A percentile compares a stretch with the other conserved stretches of the same genome.
Evolutionary conservation across 73 alveolate species (phyloP).

Genomic region (Symbiodinium natans): DNA sequence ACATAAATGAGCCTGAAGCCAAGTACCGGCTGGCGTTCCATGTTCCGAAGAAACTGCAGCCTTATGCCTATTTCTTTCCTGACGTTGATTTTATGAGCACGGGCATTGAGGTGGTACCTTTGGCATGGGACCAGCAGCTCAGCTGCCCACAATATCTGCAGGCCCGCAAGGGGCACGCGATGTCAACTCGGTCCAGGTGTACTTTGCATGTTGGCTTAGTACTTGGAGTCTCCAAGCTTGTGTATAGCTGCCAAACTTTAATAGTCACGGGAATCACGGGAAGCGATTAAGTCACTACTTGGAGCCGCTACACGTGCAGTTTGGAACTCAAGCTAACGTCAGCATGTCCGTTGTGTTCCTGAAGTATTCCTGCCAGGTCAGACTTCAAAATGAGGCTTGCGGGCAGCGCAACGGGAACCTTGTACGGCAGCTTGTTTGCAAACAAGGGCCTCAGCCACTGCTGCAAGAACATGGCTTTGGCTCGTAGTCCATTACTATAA

Average conservation of each 20-base stretch:
- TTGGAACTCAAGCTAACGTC: not conserved
- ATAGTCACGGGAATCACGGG: too few relatives aligned
- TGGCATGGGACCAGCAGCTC: conserved; percentile 91
- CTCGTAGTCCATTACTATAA: too few relatives aligned
- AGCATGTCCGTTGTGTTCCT: not conserved
- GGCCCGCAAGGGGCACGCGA: not conserved
- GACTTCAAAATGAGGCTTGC: conserved; percentile 94
- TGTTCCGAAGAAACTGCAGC: not conserved
- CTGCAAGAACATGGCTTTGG: not conserved
- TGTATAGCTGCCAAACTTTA: too few relatives aligned
- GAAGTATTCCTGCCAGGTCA: not conserved
- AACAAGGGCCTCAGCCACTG: not conserved
- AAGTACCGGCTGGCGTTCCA: not conserved
- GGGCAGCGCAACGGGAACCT: conserved; percentile 79
- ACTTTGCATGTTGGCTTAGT: too few relatives aligned
- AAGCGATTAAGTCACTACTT: too few relatives aligned
- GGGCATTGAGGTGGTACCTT: conserved; percentile 53
- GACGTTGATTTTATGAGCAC: too few relatives aligned
- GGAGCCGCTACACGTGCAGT: not conserved
- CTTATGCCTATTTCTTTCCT: too few relatives aligned
- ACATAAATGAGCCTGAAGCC: conserved; percentile 54
- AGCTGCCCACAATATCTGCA: conserved; percentile 75
- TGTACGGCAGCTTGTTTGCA: conserved; percentile 56
- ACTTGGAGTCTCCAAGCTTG: too few relatives aligned
- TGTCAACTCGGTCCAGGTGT: too few relatives aligned